Evolutionary conservation across 345 rosid species (phyloP).

Genomic region (Eucalyptus polybractea): DNA sequence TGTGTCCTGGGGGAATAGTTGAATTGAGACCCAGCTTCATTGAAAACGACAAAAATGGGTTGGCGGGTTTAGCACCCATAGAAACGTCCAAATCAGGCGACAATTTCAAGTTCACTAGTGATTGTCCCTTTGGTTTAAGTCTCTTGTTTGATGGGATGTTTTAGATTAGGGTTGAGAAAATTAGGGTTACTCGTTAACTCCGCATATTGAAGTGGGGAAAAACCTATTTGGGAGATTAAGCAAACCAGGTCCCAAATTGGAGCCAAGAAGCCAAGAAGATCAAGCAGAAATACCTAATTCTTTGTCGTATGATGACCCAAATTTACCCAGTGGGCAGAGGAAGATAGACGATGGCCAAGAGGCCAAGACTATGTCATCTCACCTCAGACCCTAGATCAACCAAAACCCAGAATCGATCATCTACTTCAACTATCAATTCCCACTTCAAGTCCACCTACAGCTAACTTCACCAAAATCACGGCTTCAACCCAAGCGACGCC

Average conservation of each 20-base stretch:
- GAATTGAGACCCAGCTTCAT: not conserved
- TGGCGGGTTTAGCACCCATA: conserved; percentile 25
- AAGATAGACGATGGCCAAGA: conserved; percentile 2
- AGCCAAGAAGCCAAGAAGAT: conserved; percentile 16
- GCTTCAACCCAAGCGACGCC: conserved; percentile 2
- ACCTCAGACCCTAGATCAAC: conserved; percentile 9
- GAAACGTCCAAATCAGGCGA: conserved; percentile 8
- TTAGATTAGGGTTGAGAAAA: not conserved
- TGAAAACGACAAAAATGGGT: not conserved
- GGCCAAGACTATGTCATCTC: not conserved
- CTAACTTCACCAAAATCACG: conserved; percentile 1
- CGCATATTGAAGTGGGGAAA: not conserved
- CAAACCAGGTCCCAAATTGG: conserved; percentile 2
- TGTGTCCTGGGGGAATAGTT: not conserved
- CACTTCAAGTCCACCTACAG: not conserved
- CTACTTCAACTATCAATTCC: not conserved
- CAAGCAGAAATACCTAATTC: conserved; percentile 9
- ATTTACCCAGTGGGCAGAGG: not conserved
- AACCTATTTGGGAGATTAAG: not conserved
- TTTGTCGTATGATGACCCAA: conserved; percentile 3
- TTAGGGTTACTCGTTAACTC: not conserved
- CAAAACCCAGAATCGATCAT: not conserved
- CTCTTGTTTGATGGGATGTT: not conserved
- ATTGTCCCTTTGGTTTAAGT: conserved; percentile 4
- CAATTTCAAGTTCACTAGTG: not conserved